Evolutionary conservation across 495 filamentous ascomycete genomes (phyloP).

Genomic region (Xylaria acuta): DNA sequence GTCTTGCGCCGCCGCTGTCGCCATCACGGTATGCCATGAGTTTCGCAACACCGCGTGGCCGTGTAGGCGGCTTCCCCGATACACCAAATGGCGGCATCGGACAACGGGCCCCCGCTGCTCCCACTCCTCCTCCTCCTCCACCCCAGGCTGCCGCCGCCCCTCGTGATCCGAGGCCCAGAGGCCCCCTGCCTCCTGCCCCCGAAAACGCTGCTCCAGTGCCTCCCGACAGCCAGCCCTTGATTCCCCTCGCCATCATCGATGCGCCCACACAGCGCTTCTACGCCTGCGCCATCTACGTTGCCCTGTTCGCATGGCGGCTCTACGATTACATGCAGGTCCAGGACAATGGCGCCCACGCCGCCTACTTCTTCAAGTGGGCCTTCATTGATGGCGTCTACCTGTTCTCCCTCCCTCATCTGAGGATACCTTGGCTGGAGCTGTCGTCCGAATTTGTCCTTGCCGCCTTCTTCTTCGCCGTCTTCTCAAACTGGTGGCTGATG

Average conservation of each 20-base stretch:
- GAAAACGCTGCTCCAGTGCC: conserved; percentile 34
- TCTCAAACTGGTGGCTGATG: conserved; percentile 84
- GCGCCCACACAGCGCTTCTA: conserved; percentile 89
- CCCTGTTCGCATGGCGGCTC: conserved; percentile 76
- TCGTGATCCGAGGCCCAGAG: conserved; percentile 24
- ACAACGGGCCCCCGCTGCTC: conserved; percentile 29
- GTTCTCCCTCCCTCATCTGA: conserved; percentile 80
- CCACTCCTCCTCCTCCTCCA: conserved; percentile 1
- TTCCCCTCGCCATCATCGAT: conserved; percentile 78
- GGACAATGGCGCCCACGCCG: conserved; percentile 78
- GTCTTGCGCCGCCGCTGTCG: conserved; percentile 25
- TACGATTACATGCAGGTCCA: conserved; percentile 80
- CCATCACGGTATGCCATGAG: conserved; percentile 56
- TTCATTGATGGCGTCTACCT: conserved; percentile 81
- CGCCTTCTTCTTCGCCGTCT: conserved; percentile 70
- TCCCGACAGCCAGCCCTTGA: conserved; percentile 62
- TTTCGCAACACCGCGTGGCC: conserved; percentile 43
- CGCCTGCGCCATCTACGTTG: conserved; percentile 74
- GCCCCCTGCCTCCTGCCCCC: conserved; percentile 46
- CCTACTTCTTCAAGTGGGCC: conserved; percentile 92
- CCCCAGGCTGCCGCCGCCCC: conserved; percentile 1
- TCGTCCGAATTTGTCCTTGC: conserved; percentile 70
- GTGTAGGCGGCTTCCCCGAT: conserved; percentile 51
- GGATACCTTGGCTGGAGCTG: conserved; percentile 96
- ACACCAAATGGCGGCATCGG: conserved; percentile 42